Percentiles rank a stretch among this genome's conserved stretches.
These are phyloP conservation scores for Phlebiopsis gigantea DNA, from an alignment of 768 basidiomycete species.

Conservation along the genomic window DNA sequence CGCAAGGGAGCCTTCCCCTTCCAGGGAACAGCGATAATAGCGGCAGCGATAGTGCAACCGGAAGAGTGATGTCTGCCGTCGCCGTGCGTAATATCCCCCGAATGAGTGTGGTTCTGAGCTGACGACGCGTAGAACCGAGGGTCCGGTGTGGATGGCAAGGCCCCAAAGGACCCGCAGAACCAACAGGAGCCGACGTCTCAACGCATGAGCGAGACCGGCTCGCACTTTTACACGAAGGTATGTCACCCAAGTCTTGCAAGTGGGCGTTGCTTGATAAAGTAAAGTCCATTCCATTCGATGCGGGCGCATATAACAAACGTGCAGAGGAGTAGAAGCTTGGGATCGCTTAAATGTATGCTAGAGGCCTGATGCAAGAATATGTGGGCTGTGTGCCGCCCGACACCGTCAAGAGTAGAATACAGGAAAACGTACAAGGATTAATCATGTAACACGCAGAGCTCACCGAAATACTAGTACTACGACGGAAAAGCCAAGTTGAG, in stretches of 20 bases:
- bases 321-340: constrained; percentile 5
- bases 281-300: constrained; percentile 1
- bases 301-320: constrained; percentile 5
- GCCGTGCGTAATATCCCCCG: background rate
- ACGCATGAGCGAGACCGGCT: constrained; percentile 3
- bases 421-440: too few relatives aligned
- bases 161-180: constrained; percentile 7
- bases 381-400: too few relatives aligned
- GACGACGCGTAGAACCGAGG: constrained; percentile 3
- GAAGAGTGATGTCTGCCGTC: background rate
- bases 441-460: too few relatives aligned
- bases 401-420: too few relatives aligned
- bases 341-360: too few relatives aligned
- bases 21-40: constrained; percentile 10
- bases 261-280: background rate
- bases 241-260: background rate
- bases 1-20: background rate
- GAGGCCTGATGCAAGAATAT: too few relatives aligned
- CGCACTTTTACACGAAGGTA: constrained; percentile 14
- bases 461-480: too few relatives aligned
- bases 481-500: too few relatives aligned
- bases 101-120: too few relatives aligned
- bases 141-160: background rate
- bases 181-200: constrained; percentile 9
- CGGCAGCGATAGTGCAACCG: background rate